These are phyloP conservation scores for Didymella segeticola DNA, from an alignment of 2,329 filamentous ascomycete genomes.

Conservation along the genomic window DNA sequence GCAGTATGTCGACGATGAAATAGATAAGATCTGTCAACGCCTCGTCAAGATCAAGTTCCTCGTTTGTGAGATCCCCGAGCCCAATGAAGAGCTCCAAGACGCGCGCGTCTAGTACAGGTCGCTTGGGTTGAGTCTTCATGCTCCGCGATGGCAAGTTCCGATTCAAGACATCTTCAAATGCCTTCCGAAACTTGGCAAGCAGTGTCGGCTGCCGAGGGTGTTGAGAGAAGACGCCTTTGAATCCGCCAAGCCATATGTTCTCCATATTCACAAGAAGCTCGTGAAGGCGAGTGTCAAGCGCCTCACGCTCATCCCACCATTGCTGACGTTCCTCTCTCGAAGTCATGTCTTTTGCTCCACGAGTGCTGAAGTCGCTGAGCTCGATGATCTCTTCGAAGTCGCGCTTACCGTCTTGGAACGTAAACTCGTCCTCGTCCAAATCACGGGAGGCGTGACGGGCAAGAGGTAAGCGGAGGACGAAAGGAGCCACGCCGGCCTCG, in stretches of 20 bases:
- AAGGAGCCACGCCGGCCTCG: slow-evolving; percentile 75
- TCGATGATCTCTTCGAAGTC: slow-evolving; percentile 85
- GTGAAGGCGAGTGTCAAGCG: slow-evolving; percentile 76
- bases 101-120: slow-evolving; percentile 64
- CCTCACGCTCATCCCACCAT: slow-evolving; percentile 90
- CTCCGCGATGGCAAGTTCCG: slow-evolving; percentile 85
- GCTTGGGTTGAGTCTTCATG: slow-evolving; percentile 60
- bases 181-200: slow-evolving; percentile 76
- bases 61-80: slow-evolving; percentile 73
- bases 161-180: slow-evolving; percentile 80
- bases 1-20: slow-evolving; percentile 94
- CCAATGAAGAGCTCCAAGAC: slow-evolving; percentile 90
- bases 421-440: slow-evolving; percentile 80
- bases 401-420: slow-evolving; percentile 77
- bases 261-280: slow-evolving; percentile 86
- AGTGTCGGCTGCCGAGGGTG: slow-evolving; percentile 67
- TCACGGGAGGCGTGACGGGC: slow-evolving; percentile 82
- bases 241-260: slow-evolving; percentile 92
- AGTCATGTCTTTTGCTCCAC: slow-evolving; percentile 73
- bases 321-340: slow-evolving; percentile 76
- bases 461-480: slow-evolving; percentile 85
- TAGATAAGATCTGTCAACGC: slow-evolving; percentile 91
- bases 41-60: slow-evolving; percentile 80
- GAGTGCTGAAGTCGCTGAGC: slow-evolving; percentile 82
- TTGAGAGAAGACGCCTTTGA: slow-evolving; percentile 90